Percentiles rank a stretch among this genome's conserved stretches.
phyloP scores from a whole-genome alignment of 768 basidiomycete species.

The Cystobasidium tubakii region DNA sequence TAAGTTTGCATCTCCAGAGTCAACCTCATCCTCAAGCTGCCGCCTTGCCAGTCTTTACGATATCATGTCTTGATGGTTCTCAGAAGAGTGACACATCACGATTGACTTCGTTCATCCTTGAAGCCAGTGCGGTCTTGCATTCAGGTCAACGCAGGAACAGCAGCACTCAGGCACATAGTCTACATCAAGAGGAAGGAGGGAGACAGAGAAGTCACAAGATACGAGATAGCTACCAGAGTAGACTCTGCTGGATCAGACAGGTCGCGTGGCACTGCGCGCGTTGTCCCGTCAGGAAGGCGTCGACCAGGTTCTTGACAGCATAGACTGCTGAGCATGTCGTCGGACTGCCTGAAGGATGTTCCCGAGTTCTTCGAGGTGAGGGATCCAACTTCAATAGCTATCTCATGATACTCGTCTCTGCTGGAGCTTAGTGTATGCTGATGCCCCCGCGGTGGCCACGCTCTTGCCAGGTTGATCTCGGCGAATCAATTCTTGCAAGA shows the following conservation, averaged over 20 bases:
- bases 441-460: background rate
- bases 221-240: background rate
- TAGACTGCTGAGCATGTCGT: background rate
- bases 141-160: background rate
- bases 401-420: background rate
- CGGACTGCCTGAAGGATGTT: constrained; percentile 62
- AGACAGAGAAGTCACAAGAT: background rate
- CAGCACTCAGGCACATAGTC: background rate
- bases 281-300: background rate
- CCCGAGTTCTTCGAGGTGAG: constrained; percentile 93
- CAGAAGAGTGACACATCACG: background rate
- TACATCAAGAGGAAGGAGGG: background rate
- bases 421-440: background rate
- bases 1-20: no score
- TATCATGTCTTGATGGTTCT: background rate
- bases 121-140: background rate
- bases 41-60: no score
- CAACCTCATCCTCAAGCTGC: no score
- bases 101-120: background rate
- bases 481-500: constrained; percentile 77
- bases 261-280: background rate
- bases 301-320: background rate
- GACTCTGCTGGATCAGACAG: background rate
- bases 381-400: background rate
- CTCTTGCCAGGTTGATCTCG: constrained; percentile 61